Percentiles rank a stretch among this genome's conserved stretches.
Evolutionary conservation across 306 rosid species (phyloP).

Genomic region (Mimosa pudica): DNA sequence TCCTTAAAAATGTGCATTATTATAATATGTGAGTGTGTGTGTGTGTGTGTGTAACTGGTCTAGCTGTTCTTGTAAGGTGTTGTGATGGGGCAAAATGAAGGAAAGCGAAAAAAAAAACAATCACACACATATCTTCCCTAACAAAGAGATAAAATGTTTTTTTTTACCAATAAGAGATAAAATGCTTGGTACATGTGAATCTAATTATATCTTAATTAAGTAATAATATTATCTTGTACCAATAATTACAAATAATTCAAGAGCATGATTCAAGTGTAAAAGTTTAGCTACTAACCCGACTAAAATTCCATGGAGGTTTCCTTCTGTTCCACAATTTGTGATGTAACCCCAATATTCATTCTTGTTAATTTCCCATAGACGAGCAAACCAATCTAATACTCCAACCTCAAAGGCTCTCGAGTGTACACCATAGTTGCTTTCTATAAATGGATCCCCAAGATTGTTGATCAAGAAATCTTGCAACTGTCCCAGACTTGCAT

Average conservation of each 20-base stretch:
- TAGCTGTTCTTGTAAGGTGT: no score
- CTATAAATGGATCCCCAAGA: slow-evolving; percentile 8
- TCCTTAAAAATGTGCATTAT: no score
- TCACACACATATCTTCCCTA: not conserved
- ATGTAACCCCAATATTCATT: slow-evolving; percentile 74
- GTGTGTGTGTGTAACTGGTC: no score
- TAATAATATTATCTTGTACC: no score
- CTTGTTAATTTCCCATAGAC: slow-evolving; percentile 66
- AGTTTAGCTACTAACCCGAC: slow-evolving; percentile 53
- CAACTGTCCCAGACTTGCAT: not conserved
- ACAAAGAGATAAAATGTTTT: not conserved
- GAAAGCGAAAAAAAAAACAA: no score
- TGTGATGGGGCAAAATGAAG: no score
- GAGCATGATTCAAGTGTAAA: not conserved
- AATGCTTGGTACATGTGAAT: no score
- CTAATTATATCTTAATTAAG: no score
- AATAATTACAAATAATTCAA: no score
- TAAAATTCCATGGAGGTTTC: slow-evolving; percentile 73
- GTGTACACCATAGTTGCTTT: slow-evolving; percentile 5
- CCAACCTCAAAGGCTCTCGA: slow-evolving; percentile 1
- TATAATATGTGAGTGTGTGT: no score
- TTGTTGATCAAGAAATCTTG: slow-evolving; percentile 9
- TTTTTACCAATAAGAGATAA: no score
- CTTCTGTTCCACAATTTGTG: slow-evolving; percentile 77
- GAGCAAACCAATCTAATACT: slow-evolving; percentile 54